Evolutionary conservation across 2,329 filamentous ascomycete species (phyloP), one percentile per base, ranked within the genome.

Genomic region (Colletotrichum tanaceti): DNA sequence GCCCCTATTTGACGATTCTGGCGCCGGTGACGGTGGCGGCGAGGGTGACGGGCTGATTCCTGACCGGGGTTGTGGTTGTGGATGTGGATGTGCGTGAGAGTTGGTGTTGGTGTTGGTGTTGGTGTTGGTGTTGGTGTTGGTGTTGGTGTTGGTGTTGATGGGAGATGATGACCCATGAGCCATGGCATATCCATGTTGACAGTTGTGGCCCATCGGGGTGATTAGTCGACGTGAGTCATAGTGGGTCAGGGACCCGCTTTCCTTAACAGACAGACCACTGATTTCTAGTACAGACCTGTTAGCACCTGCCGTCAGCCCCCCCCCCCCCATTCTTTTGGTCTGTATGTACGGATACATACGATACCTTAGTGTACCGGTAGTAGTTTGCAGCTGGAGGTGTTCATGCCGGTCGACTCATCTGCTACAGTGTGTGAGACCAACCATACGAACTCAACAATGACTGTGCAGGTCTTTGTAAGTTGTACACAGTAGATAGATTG

Each of bases 191-290:
- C 28, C n/a, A n/a, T n/a, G n/a, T n/a, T n/a, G n/a, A n/a, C n/a
- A n/a, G n/a, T n/a, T n/a, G 28, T 28, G 28, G 28, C 1, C 28
- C 28, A 28, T 28, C 7, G 28, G 28, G 28, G 28, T 7, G 28
- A 39, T 68, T 44, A 65, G 65, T 68, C 65, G 62, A 68, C 49
- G 22, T 67, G 64, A 67, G 44, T 67, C 64, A 67, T 53, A 24
- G 43, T 60, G 62, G 47, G 55, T n/a, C n/a, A n/a, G n/a, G n/a
- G n/a, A n/a, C n/a, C 22, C 4, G 49, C 38, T 10, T 20, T 20
- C 16, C 44, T 39, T 65, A 68, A 60, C 65, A 60, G 13, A 4
- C 2, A 0, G 18, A 3, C 2, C 2, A 2, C 5, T 9, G n/a
- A 1, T 16, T 3, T 5, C 2, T 4, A 14, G 5, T 2, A 20